These are phyloP conservation scores for Beverwykella pulmonaria DNA, from an alignment of 495 filamentous ascomycete genomes.

Conservation along the genomic window DNA sequence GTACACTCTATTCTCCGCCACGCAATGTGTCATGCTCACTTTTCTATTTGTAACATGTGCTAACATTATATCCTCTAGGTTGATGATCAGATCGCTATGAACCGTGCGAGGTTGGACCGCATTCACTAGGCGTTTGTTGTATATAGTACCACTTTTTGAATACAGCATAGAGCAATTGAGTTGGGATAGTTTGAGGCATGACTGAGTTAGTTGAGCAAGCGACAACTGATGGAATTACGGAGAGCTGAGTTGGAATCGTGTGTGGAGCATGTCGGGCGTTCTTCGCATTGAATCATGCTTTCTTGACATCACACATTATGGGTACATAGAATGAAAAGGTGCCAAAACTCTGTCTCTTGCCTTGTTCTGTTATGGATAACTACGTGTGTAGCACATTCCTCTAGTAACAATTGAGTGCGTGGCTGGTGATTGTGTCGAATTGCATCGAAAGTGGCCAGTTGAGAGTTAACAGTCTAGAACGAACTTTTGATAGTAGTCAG, in stretches of 20 bases:
- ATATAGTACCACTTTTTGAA: not conserved
- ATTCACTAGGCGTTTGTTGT: slow-evolving; percentile 22
- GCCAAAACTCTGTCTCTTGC: no score
- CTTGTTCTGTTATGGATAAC: no score
- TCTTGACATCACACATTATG: not conserved
- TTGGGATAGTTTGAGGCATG: not conserved
- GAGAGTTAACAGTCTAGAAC: no score
- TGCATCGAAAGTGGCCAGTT: no score
- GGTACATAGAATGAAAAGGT: no score
- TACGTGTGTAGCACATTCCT: no score
- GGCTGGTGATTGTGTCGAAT: no score
- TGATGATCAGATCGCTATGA: slow-evolving; percentile 46
- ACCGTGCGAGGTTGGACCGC: slow-evolving; percentile 33
- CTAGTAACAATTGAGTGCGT: no score
- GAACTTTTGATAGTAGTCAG: no score
- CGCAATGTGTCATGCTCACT: not conserved
- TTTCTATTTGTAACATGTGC: not conserved
- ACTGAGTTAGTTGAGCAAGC: not conserved
- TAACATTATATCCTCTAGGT: not conserved
- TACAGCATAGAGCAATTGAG: not conserved
- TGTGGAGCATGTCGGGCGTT: not conserved
- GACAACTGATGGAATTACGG: not conserved
- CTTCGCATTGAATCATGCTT: not conserved
- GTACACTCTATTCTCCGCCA: not conserved
- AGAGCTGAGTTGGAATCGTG: not conserved